A percentile compares a stretch with the other conserved stretches of the same genome.
Evolutionary conservation across 2,329 filamentous ascomycete species (phyloP).

Genomic region (Westerdykella sp.): DNA sequence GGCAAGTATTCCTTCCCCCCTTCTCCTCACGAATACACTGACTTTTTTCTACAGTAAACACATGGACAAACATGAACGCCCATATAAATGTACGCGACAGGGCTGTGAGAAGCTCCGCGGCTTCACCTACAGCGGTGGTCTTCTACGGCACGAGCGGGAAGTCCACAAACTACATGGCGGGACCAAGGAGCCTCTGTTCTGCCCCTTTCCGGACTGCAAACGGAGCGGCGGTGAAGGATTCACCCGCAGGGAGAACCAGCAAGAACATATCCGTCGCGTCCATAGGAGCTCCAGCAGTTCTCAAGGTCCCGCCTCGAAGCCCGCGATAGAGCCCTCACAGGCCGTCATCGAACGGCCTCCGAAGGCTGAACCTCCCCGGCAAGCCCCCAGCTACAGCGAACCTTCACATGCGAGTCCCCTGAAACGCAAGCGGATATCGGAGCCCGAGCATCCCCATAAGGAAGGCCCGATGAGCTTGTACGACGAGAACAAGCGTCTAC

Average conservation of each 20-base stretch:
- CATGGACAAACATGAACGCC: conserved; percentile 96
- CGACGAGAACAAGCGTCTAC: conserved; percentile 38
- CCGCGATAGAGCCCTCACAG: too few species aligned
- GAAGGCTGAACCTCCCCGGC: too few species aligned
- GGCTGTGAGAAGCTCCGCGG: conserved; percentile 87
- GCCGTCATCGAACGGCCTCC: too few species aligned
- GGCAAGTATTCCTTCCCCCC: conserved; percentile 53
- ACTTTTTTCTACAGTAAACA: conserved; percentile 65
- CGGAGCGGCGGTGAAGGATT: conserved; percentile 84
- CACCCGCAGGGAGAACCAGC: conserved; percentile 86
- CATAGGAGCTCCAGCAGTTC: conserved; percentile 45
- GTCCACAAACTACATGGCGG: conserved; percentile 88
- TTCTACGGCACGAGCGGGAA: conserved; percentile 84
- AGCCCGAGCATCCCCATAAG: conserved; percentile 16
- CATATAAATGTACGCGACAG: conserved; percentile 77
- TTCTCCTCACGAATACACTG: conserved; percentile 21
- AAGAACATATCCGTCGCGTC: conserved; percentile 87
- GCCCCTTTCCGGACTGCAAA: conserved; percentile 81
- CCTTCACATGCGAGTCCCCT: neutral
- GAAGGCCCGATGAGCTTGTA: conserved; percentile 26
- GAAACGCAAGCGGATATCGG: conserved; percentile 32
- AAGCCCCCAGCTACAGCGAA: neutral
- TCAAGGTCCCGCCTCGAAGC: too few species aligned
- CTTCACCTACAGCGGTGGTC: conserved; percentile 89
- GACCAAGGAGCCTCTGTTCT: conserved; percentile 80